Evolutionary conservation across 2,329 filamentous ascomycete species (phyloP), one percentile per base, ranked within the genome.

Genomic region (Monosporascus cannonballus): DNA sequence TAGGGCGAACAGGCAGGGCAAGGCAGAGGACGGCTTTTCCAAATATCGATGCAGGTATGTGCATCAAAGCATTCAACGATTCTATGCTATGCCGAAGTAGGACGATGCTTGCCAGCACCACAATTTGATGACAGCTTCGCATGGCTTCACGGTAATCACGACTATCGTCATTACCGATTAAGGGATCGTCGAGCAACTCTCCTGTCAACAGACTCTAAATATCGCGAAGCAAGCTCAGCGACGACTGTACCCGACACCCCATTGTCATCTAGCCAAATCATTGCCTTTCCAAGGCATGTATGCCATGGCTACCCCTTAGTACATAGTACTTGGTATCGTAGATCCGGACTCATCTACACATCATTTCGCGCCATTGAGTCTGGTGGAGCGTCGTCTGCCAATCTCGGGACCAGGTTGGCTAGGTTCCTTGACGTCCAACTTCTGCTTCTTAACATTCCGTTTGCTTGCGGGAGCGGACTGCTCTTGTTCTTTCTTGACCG

Each of bases 381-480:
- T 54, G 50, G 58, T 38, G 53, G 69, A 54, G 50, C 66, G 51
- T 59, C 63, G 50, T 65, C 67, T 47, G 49, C 61, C 50, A 18
- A 48, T 20, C 7, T 58, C 56, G 3, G 53, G 34, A 30, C 48
- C 22, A 11, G 59, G 37, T 39, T 55, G 61, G 58, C 25, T 52
- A 50, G 15, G 51, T 56, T 61, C 51, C 36, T 66, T 0, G 59
- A 39, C 49, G 57, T 62, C 34, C 39, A 50, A 4, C 50, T 36
- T 15, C 45, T 34, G 27, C 54, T 57, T 3, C 47, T 54, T 30
- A 34, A 20, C 20, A 44, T 53, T 38, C n/a, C 30, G 11, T 48
- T 45, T 17, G 34, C 18, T 42, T 17, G 44, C 11, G 15, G 46
- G 39, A 7, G 52, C 51, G n/a, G 57, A 51, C 34, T 17, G 11